A percentile compares a stretch with the other conserved stretches of the same genome.
Evolutionary conservation across 1,284 basidiomycete genomes (phyloP).

Genomic region (Ganoderma multipileum): DNA sequence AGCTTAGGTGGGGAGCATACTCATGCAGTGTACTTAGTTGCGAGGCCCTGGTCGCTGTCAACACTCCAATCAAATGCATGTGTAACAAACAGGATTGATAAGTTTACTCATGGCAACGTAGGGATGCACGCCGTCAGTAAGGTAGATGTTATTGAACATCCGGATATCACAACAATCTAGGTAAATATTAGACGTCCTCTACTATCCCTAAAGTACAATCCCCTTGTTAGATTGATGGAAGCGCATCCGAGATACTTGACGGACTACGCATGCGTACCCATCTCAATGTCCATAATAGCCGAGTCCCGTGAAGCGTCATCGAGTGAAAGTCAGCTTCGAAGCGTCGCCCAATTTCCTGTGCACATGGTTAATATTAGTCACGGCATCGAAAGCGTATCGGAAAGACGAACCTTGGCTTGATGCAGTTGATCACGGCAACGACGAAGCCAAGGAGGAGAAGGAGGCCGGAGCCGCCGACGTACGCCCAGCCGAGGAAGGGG

Average conservation of each 20-base stretch:
- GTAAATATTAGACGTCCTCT: background rate
- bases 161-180: background rate
- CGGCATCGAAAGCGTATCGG: constrained; percentile 38
- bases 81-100: background rate
- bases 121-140: background rate
- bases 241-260: background rate
- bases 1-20: background rate
- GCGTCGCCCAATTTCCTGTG: constrained; percentile 81
- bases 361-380: constrained; percentile 4
- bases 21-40: background rate
- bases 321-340: constrained; percentile 89
- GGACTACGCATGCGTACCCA: background rate
- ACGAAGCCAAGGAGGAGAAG: constrained; percentile 89
- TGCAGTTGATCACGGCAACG: constrained; percentile 89
- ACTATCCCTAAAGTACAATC: background rate
- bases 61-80: background rate
- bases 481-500: constrained; percentile 96
- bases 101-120: background rate
- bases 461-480: constrained; percentile 88
- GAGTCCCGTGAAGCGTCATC: constrained; percentile 38
- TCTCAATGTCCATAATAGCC: background rate
- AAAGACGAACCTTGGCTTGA: constrained; percentile 84
- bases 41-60: background rate
- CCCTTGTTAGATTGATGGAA: background rate
- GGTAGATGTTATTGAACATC: background rate